These are phyloP conservation scores for Blastocrithidia nonstop DNA, from an alignment of 208 protist genomes.

Conservation along the genomic window DNA sequence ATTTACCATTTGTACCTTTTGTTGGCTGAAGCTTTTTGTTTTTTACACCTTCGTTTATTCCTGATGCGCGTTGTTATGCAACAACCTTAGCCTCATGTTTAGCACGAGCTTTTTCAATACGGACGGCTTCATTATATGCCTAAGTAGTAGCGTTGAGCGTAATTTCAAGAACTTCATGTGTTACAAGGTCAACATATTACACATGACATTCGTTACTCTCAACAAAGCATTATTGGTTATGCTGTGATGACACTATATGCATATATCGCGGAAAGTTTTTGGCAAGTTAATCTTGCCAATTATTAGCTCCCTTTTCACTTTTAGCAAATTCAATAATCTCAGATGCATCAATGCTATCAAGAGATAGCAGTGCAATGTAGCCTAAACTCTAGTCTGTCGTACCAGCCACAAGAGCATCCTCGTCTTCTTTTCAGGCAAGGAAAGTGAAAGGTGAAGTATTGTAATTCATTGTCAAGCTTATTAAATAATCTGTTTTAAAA, in stretches of 20 bases:
- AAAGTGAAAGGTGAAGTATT: slow-evolving; percentile 18
- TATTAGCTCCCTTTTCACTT: slow-evolving; percentile 7
- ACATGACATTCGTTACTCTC: slow-evolving; percentile 6
- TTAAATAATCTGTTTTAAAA: too few species aligned
- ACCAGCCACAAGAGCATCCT: slow-evolving; percentile 8
- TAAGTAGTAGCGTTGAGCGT: slow-evolving; percentile 7
- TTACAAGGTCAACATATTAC: slow-evolving; percentile 12
- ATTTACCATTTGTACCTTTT: too few species aligned
- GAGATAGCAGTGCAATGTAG: slow-evolving; percentile 10
- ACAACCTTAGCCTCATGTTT: slow-evolving; percentile 1
- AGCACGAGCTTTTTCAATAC: slow-evolving; percentile 7
- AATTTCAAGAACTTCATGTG: slow-evolving; percentile 11
- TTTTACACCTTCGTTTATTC: too few species aligned
- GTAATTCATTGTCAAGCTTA: not conserved
- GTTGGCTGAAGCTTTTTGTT: too few species aligned
- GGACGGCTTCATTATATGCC: slow-evolving; percentile 14
- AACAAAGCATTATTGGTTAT: slow-evolving; percentile 9
- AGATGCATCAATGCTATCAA: slow-evolving; percentile 12
- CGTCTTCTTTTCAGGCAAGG: slow-evolving; percentile 19
- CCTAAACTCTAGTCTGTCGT: slow-evolving; percentile 5
- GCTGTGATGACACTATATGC: slow-evolving; percentile 3
- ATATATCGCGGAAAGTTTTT: slow-evolving; percentile 15
- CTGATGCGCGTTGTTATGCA: too few species aligned
- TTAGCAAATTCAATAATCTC: slow-evolving; percentile 8
- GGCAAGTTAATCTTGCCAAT: slow-evolving; percentile 9